These are phyloP conservation scores for Plasmodium malariae DNA, from an alignment of 169 alveolate genomes.

Conservation along the genomic window DNA sequence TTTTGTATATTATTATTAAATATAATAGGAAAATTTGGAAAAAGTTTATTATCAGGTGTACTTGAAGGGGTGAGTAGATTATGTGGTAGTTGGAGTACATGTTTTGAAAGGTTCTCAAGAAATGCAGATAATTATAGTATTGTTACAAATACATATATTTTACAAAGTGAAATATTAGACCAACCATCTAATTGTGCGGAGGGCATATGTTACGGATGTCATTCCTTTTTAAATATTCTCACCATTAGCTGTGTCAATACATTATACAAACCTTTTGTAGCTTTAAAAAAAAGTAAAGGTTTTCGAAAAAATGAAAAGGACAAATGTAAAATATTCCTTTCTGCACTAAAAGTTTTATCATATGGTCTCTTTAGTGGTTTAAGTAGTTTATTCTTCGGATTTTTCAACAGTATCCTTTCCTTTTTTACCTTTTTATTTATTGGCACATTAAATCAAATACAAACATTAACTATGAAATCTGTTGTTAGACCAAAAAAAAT, in stretches of 20 bases:
- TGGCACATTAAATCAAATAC: slow-evolving; percentile 86
- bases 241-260: slow-evolving; percentile 78
- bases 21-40: slow-evolving; percentile 57
- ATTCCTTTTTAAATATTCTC: slow-evolving; percentile 79
- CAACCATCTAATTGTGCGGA: slow-evolving; percentile 86
- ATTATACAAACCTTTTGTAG: slow-evolving; percentile 75
- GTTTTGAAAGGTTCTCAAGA: slow-evolving; percentile 77
- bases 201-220: slow-evolving; percentile 83
- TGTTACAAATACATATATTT: slow-evolving; percentile 75
- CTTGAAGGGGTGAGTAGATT: slow-evolving; percentile 73
- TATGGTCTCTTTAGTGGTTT: slow-evolving; percentile 74
- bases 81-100: slow-evolving; percentile 76
- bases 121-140: slow-evolving; percentile 74
- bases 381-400: slow-evolving; percentile 80
- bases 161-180: slow-evolving; percentile 79
- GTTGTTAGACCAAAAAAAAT: slow-evolving; percentile 84
- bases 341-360: slow-evolving; percentile 28
- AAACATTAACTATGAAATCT: slow-evolving; percentile 83
- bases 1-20: slow-evolving; percentile 68
- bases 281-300: slow-evolving; percentile 79
- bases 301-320: slow-evolving; percentile 73
- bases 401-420: slow-evolving; percentile 78
- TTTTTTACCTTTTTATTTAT: slow-evolving; percentile 80
- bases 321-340: slow-evolving; percentile 40
- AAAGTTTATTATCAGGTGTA: slow-evolving; percentile 60